Conservation (phyloP, 306 rosid genomes). For the Phaseolus lunatus region DNA sequence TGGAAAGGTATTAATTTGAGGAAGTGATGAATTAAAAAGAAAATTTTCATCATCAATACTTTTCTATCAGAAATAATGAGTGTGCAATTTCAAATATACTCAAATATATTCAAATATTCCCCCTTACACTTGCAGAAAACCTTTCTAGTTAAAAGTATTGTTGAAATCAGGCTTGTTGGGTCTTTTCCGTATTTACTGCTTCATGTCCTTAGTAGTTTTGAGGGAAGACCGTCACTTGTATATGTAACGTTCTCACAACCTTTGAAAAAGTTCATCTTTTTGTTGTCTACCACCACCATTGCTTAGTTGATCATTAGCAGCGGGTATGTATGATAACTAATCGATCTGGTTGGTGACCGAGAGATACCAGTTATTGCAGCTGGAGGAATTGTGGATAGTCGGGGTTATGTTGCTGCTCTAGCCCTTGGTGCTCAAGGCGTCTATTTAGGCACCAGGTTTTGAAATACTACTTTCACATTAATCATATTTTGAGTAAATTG, state of each 20-base stretch:
- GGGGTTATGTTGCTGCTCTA: constrained; percentile 89
- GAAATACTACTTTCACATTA: not conserved
- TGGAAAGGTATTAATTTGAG: not conserved
- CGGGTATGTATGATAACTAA: constrained; percentile 18
- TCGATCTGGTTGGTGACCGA: constrained; percentile 71
- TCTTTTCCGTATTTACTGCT: constrained; percentile 4
- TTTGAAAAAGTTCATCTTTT: constrained; percentile 7
- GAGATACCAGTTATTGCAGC: constrained; percentile 84
- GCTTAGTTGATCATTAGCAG: not conserved
- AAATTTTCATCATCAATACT: not conserved
- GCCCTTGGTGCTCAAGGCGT: constrained; percentile 91
- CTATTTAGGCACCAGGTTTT: constrained; percentile 81
- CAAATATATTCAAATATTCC: no score
- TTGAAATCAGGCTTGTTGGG: constrained; percentile 14
- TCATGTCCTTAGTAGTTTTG: not conserved
- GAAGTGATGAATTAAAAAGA: not conserved
- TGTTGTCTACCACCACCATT: not conserved
- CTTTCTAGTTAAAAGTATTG: not conserved
- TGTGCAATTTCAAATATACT: not conserved
- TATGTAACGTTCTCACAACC: not conserved
- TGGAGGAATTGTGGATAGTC: constrained; percentile 78
- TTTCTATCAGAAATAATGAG: not conserved
- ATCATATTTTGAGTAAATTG: constrained; percentile 3
- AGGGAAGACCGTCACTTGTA: constrained; percentile 9
- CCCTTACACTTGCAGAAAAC: not conserved